phyloP scores from a whole-genome alignment of 2,329 filamentous ascomycete species.

The Cladorrhinum sp. region DNA sequence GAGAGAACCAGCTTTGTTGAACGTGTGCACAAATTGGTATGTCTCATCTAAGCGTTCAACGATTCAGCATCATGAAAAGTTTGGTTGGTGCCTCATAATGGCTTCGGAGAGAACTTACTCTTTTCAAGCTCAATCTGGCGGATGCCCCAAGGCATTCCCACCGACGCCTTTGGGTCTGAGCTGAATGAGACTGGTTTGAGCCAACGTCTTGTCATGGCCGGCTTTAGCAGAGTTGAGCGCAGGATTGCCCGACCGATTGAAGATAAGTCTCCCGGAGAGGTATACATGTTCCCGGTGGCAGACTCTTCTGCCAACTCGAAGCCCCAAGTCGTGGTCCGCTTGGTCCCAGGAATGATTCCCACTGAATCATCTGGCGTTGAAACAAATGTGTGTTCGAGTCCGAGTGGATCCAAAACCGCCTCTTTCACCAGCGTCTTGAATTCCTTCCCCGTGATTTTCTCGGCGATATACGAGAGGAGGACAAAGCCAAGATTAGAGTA shows the following conservation, averaged over 20 bases:
- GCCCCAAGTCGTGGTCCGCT: constrained; percentile 33
- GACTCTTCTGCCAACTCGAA: constrained; percentile 33
- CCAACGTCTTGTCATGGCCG: constrained; percentile 34
- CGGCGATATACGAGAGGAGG: constrained; percentile 37
- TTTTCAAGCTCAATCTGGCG: constrained; percentile 28
- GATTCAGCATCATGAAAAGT: no score
- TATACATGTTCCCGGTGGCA: constrained; percentile 35
- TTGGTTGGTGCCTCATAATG: background rate
- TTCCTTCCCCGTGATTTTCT: constrained; percentile 34
- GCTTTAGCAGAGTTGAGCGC: constrained; percentile 32
- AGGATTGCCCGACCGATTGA: constrained; percentile 33
- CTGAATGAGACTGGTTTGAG: constrained; percentile 32
- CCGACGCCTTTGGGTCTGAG: constrained; percentile 30
- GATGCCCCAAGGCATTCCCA: constrained; percentile 36
- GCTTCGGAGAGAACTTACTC: constrained; percentile 12
- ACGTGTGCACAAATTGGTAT: constrained; percentile 32
- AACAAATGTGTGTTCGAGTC: constrained; percentile 34
- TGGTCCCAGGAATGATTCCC: constrained; percentile 36
- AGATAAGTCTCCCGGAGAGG: constrained; percentile 32
- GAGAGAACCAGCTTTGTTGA: constrained; percentile 35
- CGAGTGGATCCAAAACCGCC: constrained; percentile 33
- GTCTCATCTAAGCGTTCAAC: constrained; percentile 18
- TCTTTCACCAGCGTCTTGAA: constrained; percentile 34
- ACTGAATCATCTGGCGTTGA: constrained; percentile 31
- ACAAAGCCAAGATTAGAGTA: constrained; percentile 41